Evolutionary conservation across 2,329 filamentous ascomycete species (phyloP), one percentile per base, ranked within the genome.

Genomic region (Alternaria gansuensis): DNA sequence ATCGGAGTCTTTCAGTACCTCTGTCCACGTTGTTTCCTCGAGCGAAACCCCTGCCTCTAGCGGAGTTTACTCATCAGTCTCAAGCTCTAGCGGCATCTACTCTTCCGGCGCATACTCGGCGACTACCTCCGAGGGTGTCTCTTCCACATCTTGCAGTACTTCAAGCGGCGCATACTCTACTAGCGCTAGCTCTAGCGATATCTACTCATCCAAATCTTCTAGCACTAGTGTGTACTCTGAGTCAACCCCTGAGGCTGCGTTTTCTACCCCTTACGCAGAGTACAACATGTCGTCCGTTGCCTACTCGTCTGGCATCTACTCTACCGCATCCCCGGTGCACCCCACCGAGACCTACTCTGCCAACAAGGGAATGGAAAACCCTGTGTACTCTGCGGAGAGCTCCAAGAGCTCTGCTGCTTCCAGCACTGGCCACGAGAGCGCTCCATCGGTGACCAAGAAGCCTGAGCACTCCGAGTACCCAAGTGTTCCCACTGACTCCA

Each of bases 381-480:
- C 53, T 26, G 50, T 23, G 2, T 52, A 36, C 33, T 49, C 54
- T 31, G 37, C 34, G 6, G 31, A 54, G 33, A 62, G 51, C 51
- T 54, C 55, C 11, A 58, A 54, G 43, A 26, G 41, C 50, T 54
- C 58, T 52, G 54, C 46, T 21, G 51, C 13, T 11, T 60, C 56
- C 10, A 60, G 57, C 43, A 51, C 52, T 36, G 57, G 45, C n/a
- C 54, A 62, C 13, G 31, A 41, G 17, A 62, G 50, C 55, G 9
- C 45, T 36, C 57, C 65, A 17, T 67, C 60, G 1, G 48, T 68
- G 1, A 65, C 68, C 0, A 50, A 66, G 58, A 58, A 68, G 48
- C 63, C 67, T 9, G 53, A 55, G 10, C 37, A 62, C 33, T 28
- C 62, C 21, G 60, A 45, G 29, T 65, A 65, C 54, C 40, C 62